A percentile compares a stretch with the other conserved stretches of the same genome.
Conservation (phyloP, 176 grass and related monocot genomes). For the Carex littledalei region DNA sequence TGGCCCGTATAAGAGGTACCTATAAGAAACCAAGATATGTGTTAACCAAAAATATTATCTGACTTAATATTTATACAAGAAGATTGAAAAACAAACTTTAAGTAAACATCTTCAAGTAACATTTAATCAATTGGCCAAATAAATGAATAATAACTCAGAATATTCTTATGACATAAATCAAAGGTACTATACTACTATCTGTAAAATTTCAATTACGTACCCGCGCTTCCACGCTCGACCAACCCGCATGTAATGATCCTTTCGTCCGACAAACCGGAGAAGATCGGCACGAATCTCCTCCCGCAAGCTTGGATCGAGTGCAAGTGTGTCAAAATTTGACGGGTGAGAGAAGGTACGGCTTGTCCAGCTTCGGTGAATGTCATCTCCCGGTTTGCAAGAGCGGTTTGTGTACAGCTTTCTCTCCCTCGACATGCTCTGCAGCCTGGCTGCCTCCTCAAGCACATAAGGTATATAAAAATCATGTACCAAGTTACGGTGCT, state of each 20-base stretch:
- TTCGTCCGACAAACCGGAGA: constrained; percentile 29
- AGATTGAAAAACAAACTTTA: background rate
- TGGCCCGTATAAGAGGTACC: constrained; percentile 68
- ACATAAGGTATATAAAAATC: constrained; percentile 43
- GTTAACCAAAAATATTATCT: background rate
- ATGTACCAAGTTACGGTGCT: constrained; percentile 35
- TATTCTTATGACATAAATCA: background rate
- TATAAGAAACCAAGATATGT: background rate
- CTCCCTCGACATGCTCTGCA: constrained; percentile 38
- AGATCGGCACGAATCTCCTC: constrained; percentile 57
- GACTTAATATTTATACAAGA: background rate
- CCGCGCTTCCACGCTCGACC: constrained; percentile 77
- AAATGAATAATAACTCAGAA: background rate
- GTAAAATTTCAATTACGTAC: background rate
- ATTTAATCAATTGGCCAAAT: background rate
- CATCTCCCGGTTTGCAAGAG: constrained; percentile 19
- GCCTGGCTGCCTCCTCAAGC: constrained; percentile 33
- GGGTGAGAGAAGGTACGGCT: constrained; percentile 55
- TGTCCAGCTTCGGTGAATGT: constrained; percentile 47
- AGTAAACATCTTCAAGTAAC: background rate
- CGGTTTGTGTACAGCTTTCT: constrained; percentile 64
- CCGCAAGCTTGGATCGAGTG: constrained; percentile 43
- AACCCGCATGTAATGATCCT: constrained; percentile 52
- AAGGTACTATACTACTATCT: background rate
- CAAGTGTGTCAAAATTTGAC: constrained; percentile 55